Evolutionary conservation across 2,329 filamentous ascomycete genomes (phyloP), one percentile per base, ranked within the genome.

Genomic region (Rhytidhysteron rufulum): DNA sequence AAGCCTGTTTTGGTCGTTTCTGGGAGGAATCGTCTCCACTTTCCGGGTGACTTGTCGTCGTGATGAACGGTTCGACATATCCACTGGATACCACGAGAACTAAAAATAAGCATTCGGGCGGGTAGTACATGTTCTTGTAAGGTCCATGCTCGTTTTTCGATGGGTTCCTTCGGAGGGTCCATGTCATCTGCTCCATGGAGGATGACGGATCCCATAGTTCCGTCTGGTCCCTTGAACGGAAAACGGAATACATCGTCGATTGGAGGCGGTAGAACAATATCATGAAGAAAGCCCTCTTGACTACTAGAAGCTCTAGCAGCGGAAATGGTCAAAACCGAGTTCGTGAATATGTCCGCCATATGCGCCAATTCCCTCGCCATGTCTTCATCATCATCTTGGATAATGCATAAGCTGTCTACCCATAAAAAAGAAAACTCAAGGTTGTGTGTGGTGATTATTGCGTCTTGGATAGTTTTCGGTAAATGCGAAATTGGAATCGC

Each of bases 101-200:
- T 40, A 20, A 33, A 41, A 21, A 25, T 31, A 4, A 45, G 29
- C 8, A 42, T 15, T 16, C 42, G 30, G 19, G 18, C 34, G 13
- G 39, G 27, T n/a, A 45, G 34, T 25, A 45, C 31, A 2, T 25
- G 20, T 34, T 42, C 42, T 21, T 45, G 42, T 31, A 45, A 38
- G 4, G 31, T 35, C 40, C 42, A 45, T 22, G 29, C 40, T 30
- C 42, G 18, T 16, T 17, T 41, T 11, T 17, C 19, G 20, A 31
- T 33, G 10, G 42, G 42, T 21, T 21, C 33, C 11, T 11, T 22
- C 10, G 24, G n/a, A 18, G 21, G 7, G 33, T 35, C 33, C 5
- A 21, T 16, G 17, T 21, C n/a, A n/a, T 13, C 19, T n/a, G 11
- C n/a, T 35, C 18, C 33, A 18, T 21, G 3, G 16, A 21, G 4